These are phyloP conservation scores for Mortierella polycephala DNA, from an alignment of 371 early-diverging fungal species.

Conservation along the genomic window DNA sequence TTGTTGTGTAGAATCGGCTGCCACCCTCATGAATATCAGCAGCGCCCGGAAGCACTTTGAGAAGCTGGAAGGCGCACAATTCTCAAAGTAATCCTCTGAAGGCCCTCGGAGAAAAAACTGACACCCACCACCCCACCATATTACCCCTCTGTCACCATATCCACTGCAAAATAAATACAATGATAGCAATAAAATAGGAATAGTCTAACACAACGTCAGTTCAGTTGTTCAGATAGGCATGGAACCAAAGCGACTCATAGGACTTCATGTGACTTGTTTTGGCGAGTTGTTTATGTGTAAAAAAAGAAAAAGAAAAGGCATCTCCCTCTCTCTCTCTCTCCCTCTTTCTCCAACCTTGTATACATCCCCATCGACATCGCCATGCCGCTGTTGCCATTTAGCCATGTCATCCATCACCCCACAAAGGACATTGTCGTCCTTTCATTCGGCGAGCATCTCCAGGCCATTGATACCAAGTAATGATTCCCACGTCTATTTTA, in stretches of 20 bases:
- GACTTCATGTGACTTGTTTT: neutral
- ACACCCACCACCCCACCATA: too few relatives aligned
- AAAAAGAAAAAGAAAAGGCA: slow-evolving; percentile 12
- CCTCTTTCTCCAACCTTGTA: too few relatives aligned
- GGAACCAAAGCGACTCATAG: too few relatives aligned
- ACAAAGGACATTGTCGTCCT: slow-evolving; percentile 64
- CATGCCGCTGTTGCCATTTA: slow-evolving; percentile 63
- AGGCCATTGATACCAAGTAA: slow-evolving; percentile 69
- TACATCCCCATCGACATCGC: slow-evolving; percentile 11
- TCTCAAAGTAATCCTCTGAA: slow-evolving; percentile 36
- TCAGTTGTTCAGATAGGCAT: too few relatives aligned
- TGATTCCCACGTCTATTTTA: slow-evolving; percentile 2
- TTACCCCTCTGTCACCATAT: too few relatives aligned
- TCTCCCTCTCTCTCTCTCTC: neutral
- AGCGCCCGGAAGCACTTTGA: slow-evolving; percentile 90
- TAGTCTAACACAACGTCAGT: too few relatives aligned
- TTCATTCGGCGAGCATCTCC: slow-evolving; percentile 67
- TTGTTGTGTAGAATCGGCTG: slow-evolving; percentile 76
- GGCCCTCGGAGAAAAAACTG: neutral
- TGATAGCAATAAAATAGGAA: too few relatives aligned
- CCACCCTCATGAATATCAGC: slow-evolving; percentile 84
- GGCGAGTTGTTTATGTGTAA: neutral
- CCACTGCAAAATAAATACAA: too few relatives aligned
- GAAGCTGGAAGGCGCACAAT: slow-evolving; percentile 74
- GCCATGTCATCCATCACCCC: slow-evolving; percentile 62